Base-by-base conservation (phyloP, 2,329 filamentous ascomycete genomes). In the Aspergillus sp. region DNA sequence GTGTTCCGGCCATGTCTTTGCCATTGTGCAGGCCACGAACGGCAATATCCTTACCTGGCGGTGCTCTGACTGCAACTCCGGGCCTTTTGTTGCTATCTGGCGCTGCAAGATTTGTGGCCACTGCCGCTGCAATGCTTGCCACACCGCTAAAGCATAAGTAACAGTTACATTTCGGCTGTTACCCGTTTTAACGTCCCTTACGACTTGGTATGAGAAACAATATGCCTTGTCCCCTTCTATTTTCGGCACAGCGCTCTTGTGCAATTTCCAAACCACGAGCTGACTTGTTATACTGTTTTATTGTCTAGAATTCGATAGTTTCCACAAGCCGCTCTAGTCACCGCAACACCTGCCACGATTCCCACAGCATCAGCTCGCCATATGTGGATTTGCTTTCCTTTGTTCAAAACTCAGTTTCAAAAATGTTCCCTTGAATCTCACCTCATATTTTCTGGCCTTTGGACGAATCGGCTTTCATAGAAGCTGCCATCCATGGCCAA, bases 21-120 rank as follows among this genome's bases (percentile, higher is more conserved):
- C 66, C 54, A 75, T 77, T 54, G 64, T 76, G 37, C 75, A 77
- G 61, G 68, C 71, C 11, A 73, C 72, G 46, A 76, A 77, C 60
- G 75, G 75, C 45, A 77, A 75, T 54, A 76, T 77, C 58, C 65
- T 77, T 54, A 73, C 72, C 50, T 77, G 75, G 75, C 70, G 73
- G n/a, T 77, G 75, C 63, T 76, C 73, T 4, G 71, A 75, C 61
- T 77, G 75, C 67, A 76, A 74, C 63, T 68, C 69, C 41, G 75
- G 75, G 21, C 75, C 75, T 37, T 76, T 72, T 55, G 64, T 73
- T 44, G 75, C 75, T 23, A 76, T 77, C 62, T 77, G 75, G 75
- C 74, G 69, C 23, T 77, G 75, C 70, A 77, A 77, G 66, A 68
- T 74, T 57, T 77, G 75, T 67, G 71, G 71, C 33, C 69, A 75